Evolutionary conservation across 1,284 basidiomycete species (phyloP), one percentile per base, ranked within the genome.

Genomic region (Ganoderma multipileum): DNA sequence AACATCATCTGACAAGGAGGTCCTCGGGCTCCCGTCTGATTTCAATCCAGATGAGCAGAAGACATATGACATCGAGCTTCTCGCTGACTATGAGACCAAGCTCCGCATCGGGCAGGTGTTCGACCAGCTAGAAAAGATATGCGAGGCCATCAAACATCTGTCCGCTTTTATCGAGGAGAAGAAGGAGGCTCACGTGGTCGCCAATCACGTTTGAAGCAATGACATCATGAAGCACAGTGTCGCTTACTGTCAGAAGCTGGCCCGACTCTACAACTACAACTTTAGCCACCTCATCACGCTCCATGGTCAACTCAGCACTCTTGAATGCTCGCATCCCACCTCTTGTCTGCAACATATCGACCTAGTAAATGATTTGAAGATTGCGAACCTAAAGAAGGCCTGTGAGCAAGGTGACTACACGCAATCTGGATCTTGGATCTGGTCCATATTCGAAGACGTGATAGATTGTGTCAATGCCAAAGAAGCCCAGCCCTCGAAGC

Each of bases 1-100:
- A 7, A 11, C 9, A 26, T 28, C 50, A 11, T 5, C 50, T 14
- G 50, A 52, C 23, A 9, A 52, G 5, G 58, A 44, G 8, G 38
- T 64, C n/a, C 58, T 68, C 2, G 63, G 38, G 0, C 62, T 64
- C 38, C 67, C 67, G 0, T 68, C 63, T 1, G 62, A 64, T 33
- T 68, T 64, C 59, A 38, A 30, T 14, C 4, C 2, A 20, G 36
- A 61, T 7, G 67, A 68, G 5, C 38, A 58, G 0, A 28, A 33
- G 12, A 39, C n/a, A 0, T 61, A 61, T 16, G 18, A 36, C 9
- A n/a, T 68, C 2, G 26, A 41, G 4, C 8, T 36, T 11, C 50
- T 68, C 8, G 63, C 28, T 1, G 38, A 38, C 9, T 61, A 41
- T 30, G 67, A 68, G 59, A 23, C 61, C 6, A 11, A 36, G 2